Conservation (phyloP, 441 rosid genomes). For the Mallotus japonicus region DNA sequence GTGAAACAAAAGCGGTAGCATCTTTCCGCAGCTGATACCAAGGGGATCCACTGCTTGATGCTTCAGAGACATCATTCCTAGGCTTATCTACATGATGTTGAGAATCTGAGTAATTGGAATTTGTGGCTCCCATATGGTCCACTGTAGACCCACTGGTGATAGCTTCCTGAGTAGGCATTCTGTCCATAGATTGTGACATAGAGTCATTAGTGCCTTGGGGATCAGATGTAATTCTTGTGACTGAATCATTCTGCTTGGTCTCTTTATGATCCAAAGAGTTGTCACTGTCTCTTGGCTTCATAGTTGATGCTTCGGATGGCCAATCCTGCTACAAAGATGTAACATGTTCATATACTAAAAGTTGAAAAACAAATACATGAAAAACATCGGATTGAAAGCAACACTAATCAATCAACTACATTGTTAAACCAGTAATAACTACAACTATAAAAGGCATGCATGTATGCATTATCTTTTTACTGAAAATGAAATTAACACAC, state of each 20-base stretch:
- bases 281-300: constrained; percentile 45
- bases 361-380: constrained; percentile 13
- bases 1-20: constrained; percentile 81
- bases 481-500: background rate
- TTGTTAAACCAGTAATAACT: background rate
- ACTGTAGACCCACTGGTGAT: constrained; percentile 25
- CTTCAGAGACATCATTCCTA: constrained; percentile 51
- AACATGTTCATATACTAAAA: constrained; percentile 10
- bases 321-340: constrained; percentile 33
- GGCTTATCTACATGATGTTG: constrained; percentile 37
- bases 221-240: constrained; percentile 36
- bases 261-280: constrained; percentile 34
- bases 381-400: background rate
- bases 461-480: background rate
- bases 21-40: constrained; percentile 96
- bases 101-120: constrained; percentile 31
- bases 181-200: constrained; percentile 36
- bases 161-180: constrained; percentile 37
- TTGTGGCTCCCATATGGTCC: constrained; percentile 34
- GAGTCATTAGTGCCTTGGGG: constrained; percentile 37
- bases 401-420: background rate
- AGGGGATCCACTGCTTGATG: constrained; percentile 74
- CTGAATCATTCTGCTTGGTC: constrained; percentile 42
- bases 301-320: constrained; percentile 34
- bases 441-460: background rate